These are phyloP conservation scores for Austroboletus eburneus DNA, from an alignment of 768 basidiomycete species.

Conservation along the genomic window DNA sequence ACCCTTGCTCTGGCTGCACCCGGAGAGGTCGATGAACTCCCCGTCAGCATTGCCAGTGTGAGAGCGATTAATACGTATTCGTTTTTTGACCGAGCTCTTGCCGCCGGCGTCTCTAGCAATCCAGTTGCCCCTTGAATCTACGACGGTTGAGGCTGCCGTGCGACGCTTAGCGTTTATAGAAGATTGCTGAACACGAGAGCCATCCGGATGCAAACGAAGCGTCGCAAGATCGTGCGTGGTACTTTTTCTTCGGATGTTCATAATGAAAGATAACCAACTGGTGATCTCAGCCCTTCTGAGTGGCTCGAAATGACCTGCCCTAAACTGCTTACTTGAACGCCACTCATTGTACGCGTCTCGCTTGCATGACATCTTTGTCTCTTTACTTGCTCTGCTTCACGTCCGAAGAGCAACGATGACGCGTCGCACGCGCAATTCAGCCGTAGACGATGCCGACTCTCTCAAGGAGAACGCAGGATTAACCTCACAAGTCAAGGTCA, in stretches of 20 bases:
- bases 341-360: constrained; percentile 15
- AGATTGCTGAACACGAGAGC: constrained; percentile 52
- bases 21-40: constrained; percentile 20
- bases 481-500: constrained; percentile 17
- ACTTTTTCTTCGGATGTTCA: constrained; percentile 36
- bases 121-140: constrained; percentile 57
- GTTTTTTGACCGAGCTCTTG: constrained; percentile 36
- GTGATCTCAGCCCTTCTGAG: background rate
- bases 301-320: constrained; percentile 21
- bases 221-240: constrained; percentile 64
- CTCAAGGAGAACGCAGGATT: constrained; percentile 28
- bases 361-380: background rate
- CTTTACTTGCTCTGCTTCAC: background rate
- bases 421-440: constrained; percentile 24
- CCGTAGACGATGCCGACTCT: constrained; percentile 20
- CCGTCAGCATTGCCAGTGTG: constrained; percentile 23
- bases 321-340: constrained; percentile 9
- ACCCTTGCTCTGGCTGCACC: constrained; percentile 19
- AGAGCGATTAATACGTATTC: constrained; percentile 20
- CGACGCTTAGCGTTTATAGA: constrained; percentile 33
- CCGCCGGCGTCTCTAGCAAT: constrained; percentile 67
- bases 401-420: constrained; percentile 16
- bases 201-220: constrained; percentile 63
- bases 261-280: background rate
- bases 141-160: constrained; percentile 34